Conservation (phyloP, 495 filamentous ascomycete genomes). For the Letharia columbiana region DNA sequence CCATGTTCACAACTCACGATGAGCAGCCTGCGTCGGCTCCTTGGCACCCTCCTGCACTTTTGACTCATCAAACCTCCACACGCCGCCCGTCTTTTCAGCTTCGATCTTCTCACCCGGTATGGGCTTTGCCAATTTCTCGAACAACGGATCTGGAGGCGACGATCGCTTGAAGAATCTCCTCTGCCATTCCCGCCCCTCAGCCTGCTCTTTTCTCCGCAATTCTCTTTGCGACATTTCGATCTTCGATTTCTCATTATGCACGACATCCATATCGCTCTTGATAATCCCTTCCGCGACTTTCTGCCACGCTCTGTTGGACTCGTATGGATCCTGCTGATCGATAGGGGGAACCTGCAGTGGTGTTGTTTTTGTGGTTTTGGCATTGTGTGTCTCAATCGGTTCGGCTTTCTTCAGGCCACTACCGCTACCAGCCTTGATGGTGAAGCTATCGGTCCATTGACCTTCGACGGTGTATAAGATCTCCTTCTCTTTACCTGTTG, state of each 20-base stretch:
- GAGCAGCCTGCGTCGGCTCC: constrained; percentile 14
- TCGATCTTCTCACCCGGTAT: constrained; percentile 56
- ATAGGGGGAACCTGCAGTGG: constrained; percentile 64
- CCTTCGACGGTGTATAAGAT: constrained; percentile 79
- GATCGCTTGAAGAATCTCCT: constrained; percentile 69
- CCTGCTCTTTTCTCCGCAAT: constrained; percentile 69
- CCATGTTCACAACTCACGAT: not conserved
- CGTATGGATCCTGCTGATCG: constrained; percentile 76
- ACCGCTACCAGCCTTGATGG: constrained; percentile 50
- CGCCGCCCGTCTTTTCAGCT: constrained; percentile 72
- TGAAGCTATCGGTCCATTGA: constrained; percentile 83
- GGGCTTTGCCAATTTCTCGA: constrained; percentile 49
- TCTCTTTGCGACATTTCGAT: constrained; percentile 90
- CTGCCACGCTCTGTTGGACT: constrained; percentile 81
- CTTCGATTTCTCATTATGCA: constrained; percentile 68
- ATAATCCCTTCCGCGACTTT: constrained; percentile 74
- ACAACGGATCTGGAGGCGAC: constrained; percentile 43
- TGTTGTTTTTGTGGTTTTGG: constrained; percentile 50
- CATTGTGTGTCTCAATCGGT: constrained; percentile 61
- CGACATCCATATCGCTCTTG: constrained; percentile 73
- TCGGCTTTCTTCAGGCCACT: constrained; percentile 54
- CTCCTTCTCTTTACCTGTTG: constrained; percentile 68
- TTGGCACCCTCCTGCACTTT: constrained; percentile 35
- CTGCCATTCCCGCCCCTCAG: constrained; percentile 71
- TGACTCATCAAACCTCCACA: constrained; percentile 73